Evolutionary conservation across 2,329 filamentous ascomycete genomes (phyloP).

Genomic region (Endothia cerciana): DNA sequence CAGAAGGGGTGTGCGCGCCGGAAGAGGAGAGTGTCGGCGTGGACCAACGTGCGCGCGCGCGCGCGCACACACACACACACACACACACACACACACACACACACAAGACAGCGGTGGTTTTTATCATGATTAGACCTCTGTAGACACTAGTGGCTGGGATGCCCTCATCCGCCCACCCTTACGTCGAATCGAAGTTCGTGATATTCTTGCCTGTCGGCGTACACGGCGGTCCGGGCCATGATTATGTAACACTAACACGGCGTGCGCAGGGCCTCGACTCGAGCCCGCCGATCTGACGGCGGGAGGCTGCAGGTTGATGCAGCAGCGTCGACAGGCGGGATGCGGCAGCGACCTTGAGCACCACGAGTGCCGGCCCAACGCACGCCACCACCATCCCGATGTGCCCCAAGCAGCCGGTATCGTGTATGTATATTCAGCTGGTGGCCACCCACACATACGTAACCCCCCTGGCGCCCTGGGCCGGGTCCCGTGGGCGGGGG

Average conservation of each 20-base stretch:
- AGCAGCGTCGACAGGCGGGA: not conserved
- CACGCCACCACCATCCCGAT: no score
- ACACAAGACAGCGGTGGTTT: not conserved
- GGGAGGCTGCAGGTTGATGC: not conserved
- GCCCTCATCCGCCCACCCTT: not conserved
- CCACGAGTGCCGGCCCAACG: not conserved
- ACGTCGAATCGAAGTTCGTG: not conserved
- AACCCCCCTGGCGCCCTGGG: not conserved
- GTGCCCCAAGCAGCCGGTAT: no score
- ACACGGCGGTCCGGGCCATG: not conserved
- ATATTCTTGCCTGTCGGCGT: not conserved
- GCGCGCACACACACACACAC: no score
- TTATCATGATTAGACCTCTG: not conserved
- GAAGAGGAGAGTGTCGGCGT: not conserved
- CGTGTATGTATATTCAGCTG: not conserved
- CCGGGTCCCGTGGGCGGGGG: not conserved
- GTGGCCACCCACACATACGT: not conserved
- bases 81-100: no score
- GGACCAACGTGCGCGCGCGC: no score
- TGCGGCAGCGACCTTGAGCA: no score
- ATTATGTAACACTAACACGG: not conserved
- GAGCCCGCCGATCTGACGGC: not conserved
- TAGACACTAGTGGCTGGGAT: slow-evolving; percentile 2
- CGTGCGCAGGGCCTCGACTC: not conserved
- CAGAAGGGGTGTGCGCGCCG: not conserved